Evolutionary conservation across 2,329 filamentous ascomycete genomes (phyloP).

Genomic region (Xylariaceae sp.): DNA sequence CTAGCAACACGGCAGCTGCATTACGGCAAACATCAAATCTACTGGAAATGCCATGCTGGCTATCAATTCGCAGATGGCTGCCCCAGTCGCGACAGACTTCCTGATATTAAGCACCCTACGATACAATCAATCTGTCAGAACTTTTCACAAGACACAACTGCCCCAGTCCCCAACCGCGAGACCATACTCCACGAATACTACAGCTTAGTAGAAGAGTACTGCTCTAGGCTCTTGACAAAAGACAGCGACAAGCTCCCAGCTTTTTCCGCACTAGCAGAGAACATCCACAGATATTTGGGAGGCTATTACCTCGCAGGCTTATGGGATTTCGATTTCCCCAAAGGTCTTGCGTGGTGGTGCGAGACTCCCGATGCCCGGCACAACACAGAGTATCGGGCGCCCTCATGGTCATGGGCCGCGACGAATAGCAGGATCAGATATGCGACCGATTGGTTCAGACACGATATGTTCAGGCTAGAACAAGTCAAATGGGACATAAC

Average conservation of each 20-base stretch:
- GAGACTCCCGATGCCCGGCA: background rate
- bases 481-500: background rate
- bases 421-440: background rate
- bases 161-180: no score
- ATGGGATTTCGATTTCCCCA: background rate
- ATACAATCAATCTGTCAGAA: no score
- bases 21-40: background rate
- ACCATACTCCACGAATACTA: background rate
- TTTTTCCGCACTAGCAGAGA: background rate
- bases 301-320: background rate
- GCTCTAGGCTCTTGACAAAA: background rate
- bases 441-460: background rate
- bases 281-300: background rate
- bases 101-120: background rate
- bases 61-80: background rate
- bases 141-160: no score
- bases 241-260: background rate
- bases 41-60: background rate
- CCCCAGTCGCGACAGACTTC: background rate
- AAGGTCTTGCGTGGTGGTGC: background rate
- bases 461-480: background rate
- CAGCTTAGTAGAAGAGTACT: background rate
- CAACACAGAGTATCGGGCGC: background rate
- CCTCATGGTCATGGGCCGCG: background rate
- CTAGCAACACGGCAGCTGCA: background rate